A percentile compares a stretch with the other conserved stretches of the same genome.
Evolutionary conservation across 176 grass and related monocot genomes (phyloP).

Genomic region (Hyparrhenia diplandra): DNA sequence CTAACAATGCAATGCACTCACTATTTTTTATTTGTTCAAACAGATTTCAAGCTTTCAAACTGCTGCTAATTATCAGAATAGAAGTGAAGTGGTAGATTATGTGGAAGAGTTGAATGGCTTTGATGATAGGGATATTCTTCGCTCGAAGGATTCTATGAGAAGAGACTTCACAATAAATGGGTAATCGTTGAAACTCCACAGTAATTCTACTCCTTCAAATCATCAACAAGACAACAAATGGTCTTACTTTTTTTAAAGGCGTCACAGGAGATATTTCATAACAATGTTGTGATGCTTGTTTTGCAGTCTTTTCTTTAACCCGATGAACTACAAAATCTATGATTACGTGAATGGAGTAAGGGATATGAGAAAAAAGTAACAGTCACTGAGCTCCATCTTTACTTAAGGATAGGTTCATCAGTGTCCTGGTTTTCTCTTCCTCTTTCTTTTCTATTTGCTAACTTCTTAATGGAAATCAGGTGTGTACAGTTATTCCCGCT

Average conservation of each 20-base stretch:
- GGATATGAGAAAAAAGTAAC: conserved; percentile 81
- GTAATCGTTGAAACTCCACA: conserved; percentile 30
- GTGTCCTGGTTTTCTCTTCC: conserved; percentile 5
- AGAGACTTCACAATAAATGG: conserved; percentile 94
- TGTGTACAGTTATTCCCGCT: conserved; percentile 66
- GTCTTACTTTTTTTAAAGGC: conserved; percentile 5
- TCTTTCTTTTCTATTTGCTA: conserved; percentile 18
- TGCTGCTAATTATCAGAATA: not conserved
- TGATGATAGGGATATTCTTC: conserved; percentile 57
- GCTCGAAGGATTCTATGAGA: conserved; percentile 75
- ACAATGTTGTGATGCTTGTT: conserved; percentile 20
- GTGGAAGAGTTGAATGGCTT: conserved; percentile 28
- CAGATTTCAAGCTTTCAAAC: conserved; percentile 84
- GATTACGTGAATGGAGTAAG: conserved; percentile 92
- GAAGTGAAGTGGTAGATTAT: conserved; percentile 24
- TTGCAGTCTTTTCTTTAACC: conserved; percentile 86
- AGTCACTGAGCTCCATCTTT: conserved; percentile 19
- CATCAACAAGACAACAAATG: not conserved
- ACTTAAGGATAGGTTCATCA: conserved; percentile 12
- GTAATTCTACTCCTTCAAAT: conserved; percentile 15
- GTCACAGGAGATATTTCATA: conserved; percentile 30
- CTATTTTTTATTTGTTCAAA: conserved; percentile 15
- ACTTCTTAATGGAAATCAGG: conserved; percentile 49
- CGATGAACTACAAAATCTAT: conserved; percentile 51
- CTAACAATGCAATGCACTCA: not conserved